Evolutionary conservation across 1,139 yeast species (phyloP).

Genomic region (Pichia sp.): DNA sequence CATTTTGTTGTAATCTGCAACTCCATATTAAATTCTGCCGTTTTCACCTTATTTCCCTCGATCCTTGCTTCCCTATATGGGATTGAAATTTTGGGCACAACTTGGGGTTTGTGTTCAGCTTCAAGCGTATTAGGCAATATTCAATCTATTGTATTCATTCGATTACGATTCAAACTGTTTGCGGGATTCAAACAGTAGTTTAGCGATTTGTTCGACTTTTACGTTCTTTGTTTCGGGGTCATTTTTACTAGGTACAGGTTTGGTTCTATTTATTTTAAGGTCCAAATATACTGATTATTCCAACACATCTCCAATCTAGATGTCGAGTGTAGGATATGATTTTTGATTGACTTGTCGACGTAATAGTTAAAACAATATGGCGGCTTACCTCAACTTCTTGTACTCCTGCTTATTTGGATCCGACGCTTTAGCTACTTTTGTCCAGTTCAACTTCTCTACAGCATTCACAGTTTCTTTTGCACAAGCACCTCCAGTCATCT

Average conservation of each 20-base stretch:
- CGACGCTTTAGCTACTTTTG: no score
- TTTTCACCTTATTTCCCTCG: slow-evolving; percentile 29
- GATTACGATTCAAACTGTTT: slow-evolving; percentile 25
- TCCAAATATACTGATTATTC: no score
- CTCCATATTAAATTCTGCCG: slow-evolving; percentile 27
- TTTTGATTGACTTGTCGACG: no score
- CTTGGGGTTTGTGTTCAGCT: slow-evolving; percentile 28
- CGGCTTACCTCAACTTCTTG: no score
- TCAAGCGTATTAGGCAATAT: slow-evolving; percentile 26
- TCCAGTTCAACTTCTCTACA: no score
- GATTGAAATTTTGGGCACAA: slow-evolving; percentile 28
- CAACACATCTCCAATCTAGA: no score
- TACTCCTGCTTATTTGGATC: no score
- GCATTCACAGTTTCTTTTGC: no score
- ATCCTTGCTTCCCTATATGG: slow-evolving; percentile 29
- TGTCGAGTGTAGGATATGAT: no score
- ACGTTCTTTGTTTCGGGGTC: slow-evolving; percentile 27
- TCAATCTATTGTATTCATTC: slow-evolving; percentile 24
- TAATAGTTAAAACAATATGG: no score
- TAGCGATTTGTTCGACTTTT: slow-evolving; percentile 27
- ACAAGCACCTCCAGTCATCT: no score
- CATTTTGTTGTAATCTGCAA: slow-evolving; percentile 20
- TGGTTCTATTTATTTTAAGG: slow-evolving; percentile 18
- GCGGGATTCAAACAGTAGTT: slow-evolving; percentile 9
- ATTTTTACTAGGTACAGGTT: slow-evolving; percentile 19